Base-by-base conservation (phyloP, 2,329 filamentous ascomycete genomes). In the Colletotrichum sp. region DNA sequence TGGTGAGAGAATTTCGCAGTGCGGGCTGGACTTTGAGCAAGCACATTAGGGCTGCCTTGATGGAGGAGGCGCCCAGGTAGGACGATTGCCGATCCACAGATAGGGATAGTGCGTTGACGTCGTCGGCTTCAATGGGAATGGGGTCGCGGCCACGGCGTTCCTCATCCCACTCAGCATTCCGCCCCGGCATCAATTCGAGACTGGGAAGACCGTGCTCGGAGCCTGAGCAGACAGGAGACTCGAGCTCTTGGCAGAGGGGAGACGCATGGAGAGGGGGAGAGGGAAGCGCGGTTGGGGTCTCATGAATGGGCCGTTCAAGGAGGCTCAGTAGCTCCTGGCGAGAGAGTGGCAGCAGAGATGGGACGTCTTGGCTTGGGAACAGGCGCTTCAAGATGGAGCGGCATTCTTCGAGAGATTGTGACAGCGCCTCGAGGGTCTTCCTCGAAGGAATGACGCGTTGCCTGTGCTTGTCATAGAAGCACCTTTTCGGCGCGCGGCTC, bases 401-500 rank as follows among this genome's bases (percentile, higher is more conserved):
- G 79, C 92, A 93, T 80, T 93, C 92, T 78, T 92, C 93, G 81
- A 92, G 80, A 27, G 87, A 90, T 69, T 92, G 91, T 58, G 92
- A 92, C 24, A 92, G 82, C 51, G 91, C 90, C 78, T 93, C 91
- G 58, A 91, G 86, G 8, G 90, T 91, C 93, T 94, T 95, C 82
- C 93, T 90, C 11, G 94, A 96, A 1, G 94, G 94, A 72, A 95
- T 92, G 12, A 94, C 91, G 74, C 93, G 87, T 81, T 94, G 93
- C 18, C 93, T 89, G 76, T 95, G 94, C 83, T 96, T 95, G 77
- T 95, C 93, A 82, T 96, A 96, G 78, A 93, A 92, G 81, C 94
- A 96, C 69, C 91, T 88, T 81, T 95, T 94, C 6, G 93, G 93
- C 75, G 94, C 93, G 70, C 94, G 91, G 81, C 95, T 96, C 82